Evolutionary conservation across 257 asterid genomes (phyloP), one percentile per base, ranked within the genome.

Genomic region (Knoxia roxburghii): DNA sequence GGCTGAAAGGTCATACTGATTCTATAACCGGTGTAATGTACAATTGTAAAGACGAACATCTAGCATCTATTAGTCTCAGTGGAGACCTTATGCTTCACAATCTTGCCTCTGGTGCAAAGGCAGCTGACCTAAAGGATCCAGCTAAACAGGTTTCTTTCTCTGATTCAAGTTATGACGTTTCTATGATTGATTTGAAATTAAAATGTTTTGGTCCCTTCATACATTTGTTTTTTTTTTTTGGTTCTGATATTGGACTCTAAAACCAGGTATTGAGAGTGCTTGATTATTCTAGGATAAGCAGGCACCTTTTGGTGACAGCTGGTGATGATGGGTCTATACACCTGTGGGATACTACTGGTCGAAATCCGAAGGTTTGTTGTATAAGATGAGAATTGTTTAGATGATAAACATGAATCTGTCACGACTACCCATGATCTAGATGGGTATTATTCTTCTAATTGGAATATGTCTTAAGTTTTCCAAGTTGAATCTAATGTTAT

Each of bases 271-370:
- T 94, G 81, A 90, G 96, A 23, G 91, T 88, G 74, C 96, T 94
- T 69, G 98, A 94, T 83, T 94, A 90, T 83, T 89, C 96, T 70
- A 82, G 91, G 80, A 85, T 82, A 79, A 94, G 99, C 79, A 81
- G 96, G 85, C 98, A 94, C 83, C 91, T 85, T 69, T 84, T 90
- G 87, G 99, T 86, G 67, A 94, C 96, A 45, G 96, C 98, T 72
- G 98, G 99, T 73, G 99, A 90, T 83, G 99, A 94, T 84, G 98
- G 98, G 59, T 90, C 99, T 53, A 65, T 94, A 71, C 99, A 94
- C 78, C 81, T 87, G 73, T 94, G 99, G 99, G 99, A 94, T 84
- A 84, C 98, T 64, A 90, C 99, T 72, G 85, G 91, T 66, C 96
- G 99, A 79, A 83, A 76, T 81, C 98, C 96, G 64, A 91, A 89